phyloP scores from a whole-genome alignment of 345 rosid species.

The Melaleuca quinquenervia region DNA sequence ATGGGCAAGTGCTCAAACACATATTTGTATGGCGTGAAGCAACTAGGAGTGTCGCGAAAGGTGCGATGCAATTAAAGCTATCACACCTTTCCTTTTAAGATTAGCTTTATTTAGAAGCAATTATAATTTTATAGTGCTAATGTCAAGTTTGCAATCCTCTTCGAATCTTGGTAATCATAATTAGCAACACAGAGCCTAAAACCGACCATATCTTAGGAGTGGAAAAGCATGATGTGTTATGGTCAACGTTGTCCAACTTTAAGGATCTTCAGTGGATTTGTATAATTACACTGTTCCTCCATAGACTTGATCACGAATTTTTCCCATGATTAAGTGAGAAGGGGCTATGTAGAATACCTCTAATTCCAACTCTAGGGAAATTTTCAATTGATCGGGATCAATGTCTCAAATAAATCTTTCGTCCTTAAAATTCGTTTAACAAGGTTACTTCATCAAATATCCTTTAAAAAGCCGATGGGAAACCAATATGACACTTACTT shows the following conservation, averaged over 20 bases:
- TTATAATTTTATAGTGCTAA: neutral
- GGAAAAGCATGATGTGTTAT: neutral
- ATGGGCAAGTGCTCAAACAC: neutral
- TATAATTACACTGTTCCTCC: neutral
- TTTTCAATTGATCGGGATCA: neutral
- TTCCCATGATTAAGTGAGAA: neutral
- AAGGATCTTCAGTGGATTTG: neutral
- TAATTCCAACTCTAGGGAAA: neutral
- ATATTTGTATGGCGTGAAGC: neutral
- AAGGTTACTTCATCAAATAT: neutral
- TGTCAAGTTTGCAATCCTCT: slow-evolving; percentile 3
- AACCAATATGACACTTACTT: neutral
- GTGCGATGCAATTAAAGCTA: neutral
- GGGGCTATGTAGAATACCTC: neutral
- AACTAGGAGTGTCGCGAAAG: neutral
- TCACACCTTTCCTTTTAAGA: neutral
- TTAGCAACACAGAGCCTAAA: neutral
- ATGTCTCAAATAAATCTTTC: neutral
- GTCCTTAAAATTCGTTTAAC: neutral
- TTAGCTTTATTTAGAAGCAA: neutral
- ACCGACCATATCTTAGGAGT: neutral
- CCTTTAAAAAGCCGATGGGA: neutral
- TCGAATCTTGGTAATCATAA: slow-evolving; percentile 2
- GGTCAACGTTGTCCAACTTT: neutral
- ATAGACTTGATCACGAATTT: neutral